Base-by-base conservation (phyloP, 1,139 yeast genomes). In the Debaryomycetaceae sp. region DNA sequence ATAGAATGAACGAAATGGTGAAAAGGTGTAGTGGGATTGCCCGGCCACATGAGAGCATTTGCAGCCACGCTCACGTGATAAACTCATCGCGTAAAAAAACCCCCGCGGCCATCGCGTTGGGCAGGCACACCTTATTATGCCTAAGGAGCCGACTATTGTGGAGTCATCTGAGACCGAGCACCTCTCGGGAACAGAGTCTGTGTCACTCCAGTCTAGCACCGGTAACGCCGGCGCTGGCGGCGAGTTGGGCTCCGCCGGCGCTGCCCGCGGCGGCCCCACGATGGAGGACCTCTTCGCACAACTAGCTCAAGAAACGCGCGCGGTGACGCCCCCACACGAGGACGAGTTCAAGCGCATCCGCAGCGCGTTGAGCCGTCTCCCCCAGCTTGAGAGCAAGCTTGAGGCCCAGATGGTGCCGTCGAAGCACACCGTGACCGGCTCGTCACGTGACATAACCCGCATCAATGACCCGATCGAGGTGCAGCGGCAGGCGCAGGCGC, bases 391-490 rank as follows among this genome's bases (percentile, higher is more conserved):
- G n/a, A 49, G 59, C 15, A 45, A 46, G 22, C 45, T 58, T 29
- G 65, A 61, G 24, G 35, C 36, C n/a, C 44, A 49, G 8, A 29
- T 57, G 26, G 41, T 41, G 10, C 34, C 35, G 17, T 36, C 38
- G 17, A 36, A 37, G 6, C 26, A 25, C 1, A 41, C 44, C 23
- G 34, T 49, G 34, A 4, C 18, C 3, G 24, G 18, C 7, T 14
- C 18, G 7, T 25, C 18, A 11, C 20, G 25, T 19, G 55, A 54
- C 30, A 44, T 60, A 5, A 55, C 57, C n/a, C 48, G 46, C 25
- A 61, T 78, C 8, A 61, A 70, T 34, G 84, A 79, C 44, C 81
- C 82, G 3, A 69, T 77, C 27, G 39, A 46, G 8, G 34, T 41
- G 18, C 45, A 44, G 22, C 43, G 40, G 17, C 38, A 41, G 16